phyloP scores from a whole-genome alignment of 2,329 filamentous ascomycete species.

The Apiospora pterosperma region DNA sequence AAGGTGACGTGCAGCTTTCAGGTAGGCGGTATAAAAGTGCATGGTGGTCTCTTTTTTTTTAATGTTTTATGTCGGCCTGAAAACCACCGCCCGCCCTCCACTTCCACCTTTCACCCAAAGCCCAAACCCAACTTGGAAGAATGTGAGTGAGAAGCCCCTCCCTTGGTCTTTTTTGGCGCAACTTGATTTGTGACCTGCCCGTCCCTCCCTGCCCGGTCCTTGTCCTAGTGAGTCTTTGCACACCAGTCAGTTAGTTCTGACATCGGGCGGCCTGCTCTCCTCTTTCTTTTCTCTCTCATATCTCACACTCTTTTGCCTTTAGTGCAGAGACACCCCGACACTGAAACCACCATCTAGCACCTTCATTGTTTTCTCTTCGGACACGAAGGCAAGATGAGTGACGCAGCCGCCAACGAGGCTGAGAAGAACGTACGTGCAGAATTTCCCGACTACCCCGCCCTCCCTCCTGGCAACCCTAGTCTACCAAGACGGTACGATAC shows the following conservation, averaged over 20 bases:
- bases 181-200: constrained; percentile 3
- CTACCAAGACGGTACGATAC: neutral
- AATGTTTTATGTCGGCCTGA: neutral
- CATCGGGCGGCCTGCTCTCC: neutral
- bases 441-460: constrained; percentile 2
- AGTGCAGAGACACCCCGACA: neutral
- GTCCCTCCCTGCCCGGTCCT: neutral
- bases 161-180: constrained; percentile 1
- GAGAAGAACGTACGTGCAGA: constrained; percentile 79
- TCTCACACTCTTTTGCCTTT: neutral
- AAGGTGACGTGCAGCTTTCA: neutral
- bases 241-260: constrained; percentile 1
- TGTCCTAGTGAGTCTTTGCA: neutral
- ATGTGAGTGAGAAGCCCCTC: neutral
- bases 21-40: neutral
- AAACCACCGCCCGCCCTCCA: neutral
- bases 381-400: constrained; percentile 65
- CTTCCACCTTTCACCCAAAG: neutral
- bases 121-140: neutral
- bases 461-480: neutral
- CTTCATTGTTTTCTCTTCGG: neutral
- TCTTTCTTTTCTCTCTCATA: neutral
- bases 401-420: constrained; percentile 83
- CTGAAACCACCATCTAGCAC: constrained; percentile 7
- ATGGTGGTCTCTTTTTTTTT: neutral